These are phyloP conservation scores for Glaciozyma antarctica DNA, from an alignment of 768 basidiomycete species.

Conservation along the genomic window DNA sequence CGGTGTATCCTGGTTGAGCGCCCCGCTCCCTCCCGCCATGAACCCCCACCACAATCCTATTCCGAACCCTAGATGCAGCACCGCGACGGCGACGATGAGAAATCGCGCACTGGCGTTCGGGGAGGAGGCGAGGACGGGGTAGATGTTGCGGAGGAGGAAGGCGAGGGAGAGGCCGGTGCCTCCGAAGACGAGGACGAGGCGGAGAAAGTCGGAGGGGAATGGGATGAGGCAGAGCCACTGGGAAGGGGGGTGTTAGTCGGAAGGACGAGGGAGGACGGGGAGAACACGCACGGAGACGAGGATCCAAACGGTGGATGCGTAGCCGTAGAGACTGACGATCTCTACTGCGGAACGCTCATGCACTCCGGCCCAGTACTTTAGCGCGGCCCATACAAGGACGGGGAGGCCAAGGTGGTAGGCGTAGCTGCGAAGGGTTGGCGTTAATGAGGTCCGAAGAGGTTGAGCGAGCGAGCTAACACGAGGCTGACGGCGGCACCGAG, in stretches of 20 bases:
- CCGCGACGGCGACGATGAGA: conserved; percentile 63
- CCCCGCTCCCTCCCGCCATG: conserved; percentile 43
- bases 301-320: conserved; percentile 73
- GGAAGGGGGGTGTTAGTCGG: too few species aligned
- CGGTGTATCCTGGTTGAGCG: conserved; percentile 2
- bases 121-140: conserved; percentile 78
- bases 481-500: conserved; percentile 71
- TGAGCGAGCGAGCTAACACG: conserved; percentile 41
- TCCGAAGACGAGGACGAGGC: conserved; percentile 66
- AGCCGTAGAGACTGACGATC: conserved; percentile 44
- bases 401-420: conserved; percentile 76
- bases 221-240: conserved; percentile 31
- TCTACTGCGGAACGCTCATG: conserved; percentile 84
- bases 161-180: conserved; percentile 74
- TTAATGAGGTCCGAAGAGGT: not conserved
- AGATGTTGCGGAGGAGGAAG: conserved; percentile 75
- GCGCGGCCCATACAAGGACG: conserved; percentile 66
- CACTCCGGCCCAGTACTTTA: conserved; percentile 70
- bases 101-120: conserved; percentile 75
- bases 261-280: not conserved
- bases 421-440: conserved; percentile 44
- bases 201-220: conserved; percentile 53
- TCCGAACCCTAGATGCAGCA: conserved; percentile 68
- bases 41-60: conserved; percentile 75
- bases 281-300: conserved; percentile 74